A percentile compares a stretch with the other conserved stretches of the same genome.
phyloP scores from a whole-genome alignment of 768 basidiomycete species.

The Mycena capillaripes region DNA sequence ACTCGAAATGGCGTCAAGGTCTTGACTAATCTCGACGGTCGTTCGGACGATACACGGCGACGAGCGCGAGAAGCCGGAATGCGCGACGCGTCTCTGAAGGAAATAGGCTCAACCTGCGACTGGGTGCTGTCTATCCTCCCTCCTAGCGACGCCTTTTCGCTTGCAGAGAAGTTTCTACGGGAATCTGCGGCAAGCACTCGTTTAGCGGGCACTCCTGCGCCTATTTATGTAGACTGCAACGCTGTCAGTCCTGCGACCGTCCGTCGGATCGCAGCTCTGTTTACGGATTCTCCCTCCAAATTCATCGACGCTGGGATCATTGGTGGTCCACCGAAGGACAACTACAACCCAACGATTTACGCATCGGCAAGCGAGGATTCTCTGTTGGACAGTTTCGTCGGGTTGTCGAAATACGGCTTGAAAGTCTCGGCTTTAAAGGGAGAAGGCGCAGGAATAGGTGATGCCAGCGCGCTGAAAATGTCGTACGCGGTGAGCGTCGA shows the following conservation, averaged over 20 bases:
- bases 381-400: constrained; percentile 53
- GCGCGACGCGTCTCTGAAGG: constrained; percentile 49
- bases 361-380: constrained; percentile 57
- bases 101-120: constrained; percentile 50
- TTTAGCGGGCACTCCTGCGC: constrained; percentile 32
- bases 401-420: constrained; percentile 58
- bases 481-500: constrained; percentile 67
- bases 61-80: constrained; percentile 68
- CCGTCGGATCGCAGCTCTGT: constrained; percentile 60
- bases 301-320: constrained; percentile 73
- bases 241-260: constrained; percentile 68
- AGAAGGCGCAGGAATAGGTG: constrained; percentile 64
- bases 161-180: constrained; percentile 56
- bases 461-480: constrained; percentile 76
- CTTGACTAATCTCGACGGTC: constrained; percentile 67
- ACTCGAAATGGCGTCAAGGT: constrained; percentile 63
- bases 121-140: constrained; percentile 73
- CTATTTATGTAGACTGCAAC: constrained; percentile 70
- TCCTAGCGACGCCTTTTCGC: constrained; percentile 63
- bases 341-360: constrained; percentile 68
- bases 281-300: constrained; percentile 49
- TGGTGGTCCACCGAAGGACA: constrained; percentile 64
- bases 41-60: constrained; percentile 63
- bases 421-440: constrained; percentile 61
- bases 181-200: constrained; percentile 39